Conservation (phyloP, 2,329 filamentous ascomycete species). For the Colletotrichum salicis region DNA sequence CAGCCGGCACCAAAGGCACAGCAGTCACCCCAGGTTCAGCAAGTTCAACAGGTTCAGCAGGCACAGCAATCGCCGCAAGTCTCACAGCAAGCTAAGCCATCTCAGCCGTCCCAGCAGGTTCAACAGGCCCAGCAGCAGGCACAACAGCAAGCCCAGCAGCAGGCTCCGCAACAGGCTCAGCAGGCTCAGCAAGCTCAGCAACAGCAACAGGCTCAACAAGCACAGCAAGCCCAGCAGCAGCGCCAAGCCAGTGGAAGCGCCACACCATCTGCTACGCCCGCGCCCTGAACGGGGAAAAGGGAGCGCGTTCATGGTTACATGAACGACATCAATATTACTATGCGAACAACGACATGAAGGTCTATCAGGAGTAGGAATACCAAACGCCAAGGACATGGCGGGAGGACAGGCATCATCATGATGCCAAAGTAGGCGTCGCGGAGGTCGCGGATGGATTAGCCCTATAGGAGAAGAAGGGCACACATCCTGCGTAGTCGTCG, state of each 20-base stretch:
- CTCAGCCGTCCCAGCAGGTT: background rate
- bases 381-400: background rate
- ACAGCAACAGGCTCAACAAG: conserved; percentile 8
- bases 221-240: conserved; percentile 35
- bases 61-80: conserved; percentile 25
- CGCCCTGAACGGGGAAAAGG: background rate
- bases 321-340: background rate
- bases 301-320: background rate
- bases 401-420: background rate
- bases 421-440: background rate
- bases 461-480: background rate
- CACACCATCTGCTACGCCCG: conserved; percentile 45
- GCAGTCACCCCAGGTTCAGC: conserved; percentile 1
- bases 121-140: conserved; percentile 26
- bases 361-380: background rate
- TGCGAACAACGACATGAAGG: background rate
- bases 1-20: background rate
- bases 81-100: background rate
- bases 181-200: conserved; percentile 1
- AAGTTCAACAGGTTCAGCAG: background rate
- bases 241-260: conserved; percentile 53
- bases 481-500: conserved; percentile 26
- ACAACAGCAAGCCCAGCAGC: conserved; percentile 45
- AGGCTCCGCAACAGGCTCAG: conserved; percentile 6
- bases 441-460: conserved; percentile 10